Base-by-base conservation (phyloP, 768 basidiomycete species). In the Ramaria rubella region DNA sequence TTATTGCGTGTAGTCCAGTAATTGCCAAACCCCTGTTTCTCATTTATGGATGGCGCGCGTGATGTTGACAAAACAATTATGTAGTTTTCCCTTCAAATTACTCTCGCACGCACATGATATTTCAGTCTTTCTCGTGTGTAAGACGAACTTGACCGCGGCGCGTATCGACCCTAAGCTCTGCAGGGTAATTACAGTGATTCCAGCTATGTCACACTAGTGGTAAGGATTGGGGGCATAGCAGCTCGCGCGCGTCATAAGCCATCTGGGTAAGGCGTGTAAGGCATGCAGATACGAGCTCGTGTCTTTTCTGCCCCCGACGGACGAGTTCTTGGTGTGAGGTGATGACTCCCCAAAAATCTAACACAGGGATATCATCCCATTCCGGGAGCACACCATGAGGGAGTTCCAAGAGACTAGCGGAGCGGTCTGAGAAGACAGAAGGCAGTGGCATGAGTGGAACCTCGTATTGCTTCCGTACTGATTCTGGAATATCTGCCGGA, bases 401-500 rank as follows among this genome's bases (percentile, higher is more conserved):
- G 40, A 91, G 70, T 44, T 85, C 80, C 33, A 90, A 70, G 23
- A 93, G 64, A 46, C 67, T 66, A 8, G 70, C 69, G 8, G 40
- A 43, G 33, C 64, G 58, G 15, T 36, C 69, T 3, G 43, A 58
- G 11, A 55, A 49, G 31, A 56, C 67, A 12, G 54, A 54, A 15
- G 75, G 70, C 1, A 82, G 67, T 24, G 64, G 64, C 82, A 93
- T 81, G 61, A 93, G 69, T 12, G 92, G 90, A 7, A 91, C 71
- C 38, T 75, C 69, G 70, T 91, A 94, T 51, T 81, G 65, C 7
- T 73, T 73, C 61, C 80, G 79, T 72, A 85, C 88, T 65, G 79
- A 79, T 61, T 66, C 62, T 60, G 76, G 75, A 23, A 69, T 71
- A 24, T 69, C 72, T 9, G 68, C 71, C 17, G 82, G 79, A 21